Conservation (phyloP, 2,329 filamentous ascomycete genomes). For the Proliferodiscus dingleyae region DNA sequence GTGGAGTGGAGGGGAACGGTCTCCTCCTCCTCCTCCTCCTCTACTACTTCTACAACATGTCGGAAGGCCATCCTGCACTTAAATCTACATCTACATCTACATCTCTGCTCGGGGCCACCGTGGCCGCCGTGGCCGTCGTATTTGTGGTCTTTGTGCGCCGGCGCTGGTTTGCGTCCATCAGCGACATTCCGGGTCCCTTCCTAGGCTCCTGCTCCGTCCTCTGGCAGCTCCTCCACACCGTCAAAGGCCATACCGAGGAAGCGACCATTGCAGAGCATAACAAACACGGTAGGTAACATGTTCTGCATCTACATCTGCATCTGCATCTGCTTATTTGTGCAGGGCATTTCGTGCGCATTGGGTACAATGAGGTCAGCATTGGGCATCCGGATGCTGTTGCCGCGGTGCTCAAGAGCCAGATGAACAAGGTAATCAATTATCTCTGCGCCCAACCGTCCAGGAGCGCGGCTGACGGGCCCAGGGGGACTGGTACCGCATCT, state of each 20-base stretch:
- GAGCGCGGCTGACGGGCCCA: no score
- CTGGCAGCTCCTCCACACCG: slow-evolving; percentile 36
- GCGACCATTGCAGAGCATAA: slow-evolving; percentile 34
- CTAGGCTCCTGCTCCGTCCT: slow-evolving; percentile 36
- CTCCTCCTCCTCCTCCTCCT: no score
- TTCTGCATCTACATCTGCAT: background rate
- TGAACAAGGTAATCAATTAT: slow-evolving; percentile 33
- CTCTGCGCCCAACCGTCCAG: background rate
- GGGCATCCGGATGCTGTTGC: slow-evolving; percentile 39
- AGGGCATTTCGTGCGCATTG: slow-evolving; percentile 40
- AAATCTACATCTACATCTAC: no score
- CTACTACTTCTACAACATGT: no score
- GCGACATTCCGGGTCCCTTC: slow-evolving; percentile 38
- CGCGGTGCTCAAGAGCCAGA: slow-evolving; percentile 32
- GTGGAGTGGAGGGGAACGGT: no score
- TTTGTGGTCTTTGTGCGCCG: background rate
- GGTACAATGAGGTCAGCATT: slow-evolving; percentile 38
- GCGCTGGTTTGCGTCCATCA: slow-evolving; percentile 20
- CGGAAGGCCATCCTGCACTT: no score
- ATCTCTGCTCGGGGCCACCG: no score
- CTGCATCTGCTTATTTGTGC: background rate
- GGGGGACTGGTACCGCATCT: slow-evolving; percentile 33
- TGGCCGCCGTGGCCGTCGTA: background rate
- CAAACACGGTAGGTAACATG: slow-evolving; percentile 33
- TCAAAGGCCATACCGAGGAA: slow-evolving; percentile 35